These are phyloP conservation scores for Hypoxylon trugodes DNA, from an alignment of 495 filamentous ascomycete species.

Conservation along the genomic window DNA sequence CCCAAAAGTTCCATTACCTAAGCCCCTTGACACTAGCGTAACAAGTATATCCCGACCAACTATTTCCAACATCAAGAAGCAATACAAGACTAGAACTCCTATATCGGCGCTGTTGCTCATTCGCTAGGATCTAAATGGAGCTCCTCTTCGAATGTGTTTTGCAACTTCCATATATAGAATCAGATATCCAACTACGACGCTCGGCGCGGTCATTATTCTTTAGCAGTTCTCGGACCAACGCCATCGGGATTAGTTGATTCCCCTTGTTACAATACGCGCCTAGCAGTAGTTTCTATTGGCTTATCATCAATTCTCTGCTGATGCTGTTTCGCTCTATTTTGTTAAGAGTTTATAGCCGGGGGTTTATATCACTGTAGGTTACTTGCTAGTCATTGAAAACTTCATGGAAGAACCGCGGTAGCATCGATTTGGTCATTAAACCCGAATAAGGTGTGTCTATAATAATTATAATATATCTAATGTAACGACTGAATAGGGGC, in stretches of 20 bases:
- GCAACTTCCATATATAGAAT: not conserved
- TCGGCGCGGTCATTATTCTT: not conserved
- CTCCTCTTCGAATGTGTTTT: not conserved
- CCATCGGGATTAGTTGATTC: not conserved
- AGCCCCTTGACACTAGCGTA: no score
- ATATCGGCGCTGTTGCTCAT: conserved; percentile 10
- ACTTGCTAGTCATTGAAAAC: no score
- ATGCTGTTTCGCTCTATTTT: no score
- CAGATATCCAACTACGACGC: not conserved
- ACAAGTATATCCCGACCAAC: no score
- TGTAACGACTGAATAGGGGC: conserved; percentile 32
- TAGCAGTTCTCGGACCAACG: not conserved
- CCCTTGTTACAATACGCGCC: no score
- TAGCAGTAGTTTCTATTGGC: no score
- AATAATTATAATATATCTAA: conserved; percentile 27
- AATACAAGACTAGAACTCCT: conserved; percentile 4
- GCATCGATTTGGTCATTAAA: conserved; percentile 11
- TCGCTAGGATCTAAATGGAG: not conserved
- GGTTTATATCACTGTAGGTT: no score
- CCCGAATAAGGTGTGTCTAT: conserved; percentile 20
- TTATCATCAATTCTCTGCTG: no score
- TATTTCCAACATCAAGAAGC: no score
- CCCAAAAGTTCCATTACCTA: no score
- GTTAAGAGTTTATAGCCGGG: no score
- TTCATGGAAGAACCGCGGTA: no score